Conservation (phyloP, 768 basidiomycete genomes). For the Xerocomus spinulosus region DNA sequence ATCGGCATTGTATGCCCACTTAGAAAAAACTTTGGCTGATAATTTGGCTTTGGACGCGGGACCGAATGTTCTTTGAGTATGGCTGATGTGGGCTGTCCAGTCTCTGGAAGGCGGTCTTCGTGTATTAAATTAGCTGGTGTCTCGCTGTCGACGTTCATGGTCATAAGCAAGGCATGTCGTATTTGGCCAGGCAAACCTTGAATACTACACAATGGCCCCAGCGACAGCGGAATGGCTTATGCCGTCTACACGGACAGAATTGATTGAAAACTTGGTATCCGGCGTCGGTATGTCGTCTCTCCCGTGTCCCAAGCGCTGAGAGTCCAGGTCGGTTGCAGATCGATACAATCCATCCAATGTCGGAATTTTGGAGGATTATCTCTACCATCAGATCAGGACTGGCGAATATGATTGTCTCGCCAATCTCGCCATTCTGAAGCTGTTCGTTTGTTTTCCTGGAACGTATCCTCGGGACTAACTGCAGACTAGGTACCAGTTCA, state of each 20-base stretch:
- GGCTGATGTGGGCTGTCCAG: background rate
- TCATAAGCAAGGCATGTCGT: too few relatives aligned
- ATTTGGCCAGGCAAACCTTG: background rate
- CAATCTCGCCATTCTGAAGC: constrained; percentile 90
- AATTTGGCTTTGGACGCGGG: constrained; percentile 38
- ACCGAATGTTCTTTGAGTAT: constrained; percentile 3
- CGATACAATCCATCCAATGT: constrained; percentile 97
- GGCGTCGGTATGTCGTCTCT: constrained; percentile 65
- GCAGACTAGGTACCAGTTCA: constrained; percentile 82
- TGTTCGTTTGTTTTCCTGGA: constrained; percentile 44
- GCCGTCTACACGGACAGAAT: constrained; percentile 75
- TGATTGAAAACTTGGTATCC: constrained; percentile 88
- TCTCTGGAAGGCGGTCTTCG: constrained; percentile 5
- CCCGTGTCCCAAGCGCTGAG: background rate
- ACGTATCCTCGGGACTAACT: background rate
- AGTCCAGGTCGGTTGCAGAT: constrained; percentile 46
- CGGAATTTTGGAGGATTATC: constrained; percentile 90
- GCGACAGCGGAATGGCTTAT: constrained; percentile 61
- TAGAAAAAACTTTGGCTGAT: constrained; percentile 56
- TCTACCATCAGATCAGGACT: constrained; percentile 88
- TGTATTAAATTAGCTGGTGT: constrained; percentile 8
- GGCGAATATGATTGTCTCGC: constrained; percentile 93
- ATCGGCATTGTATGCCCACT: constrained; percentile 82
- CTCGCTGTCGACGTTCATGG: too few relatives aligned
- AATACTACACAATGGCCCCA: constrained; percentile 23